Base-by-base conservation (phyloP, 805 yeast species). In the Ogataea wickerhamii region DNA sequence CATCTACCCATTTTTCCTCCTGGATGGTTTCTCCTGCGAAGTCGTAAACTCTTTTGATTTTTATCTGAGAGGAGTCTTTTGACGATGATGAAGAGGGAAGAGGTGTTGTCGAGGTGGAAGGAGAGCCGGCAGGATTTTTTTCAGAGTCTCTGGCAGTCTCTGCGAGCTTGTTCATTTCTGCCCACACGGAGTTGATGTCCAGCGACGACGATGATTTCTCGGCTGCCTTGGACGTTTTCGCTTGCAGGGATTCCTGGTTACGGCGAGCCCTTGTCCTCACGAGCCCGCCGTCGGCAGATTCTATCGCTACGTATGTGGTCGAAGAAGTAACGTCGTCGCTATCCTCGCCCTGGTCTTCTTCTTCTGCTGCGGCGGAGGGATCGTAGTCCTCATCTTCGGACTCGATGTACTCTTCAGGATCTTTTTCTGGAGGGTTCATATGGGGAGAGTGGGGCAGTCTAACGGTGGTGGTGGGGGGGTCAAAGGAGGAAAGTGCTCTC, bases 21-120 rank as follows among this genome's bases (percentile, higher is more conserved):
- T 82, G 76, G 2, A 83, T 70, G 2, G 78, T 68, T 51, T 84
- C 84, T 5, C 97, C 97, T 0, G 98, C 98, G 70, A 87, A 91
- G 40, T 85, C 83, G 56, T 86, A 91, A 2, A 80, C 76, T 45
- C 93, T 71, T 43, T 76, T 80, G 40, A 91, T 88, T 49, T 78
- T 76, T 39, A 91, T 74, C 28, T 16, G 21, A 23, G 16, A 11
- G 25, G 12, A 25, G 11, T 12, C 22, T n/a, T 12, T 23, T 17
- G 21, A 13, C 11, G 23, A 18, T 11, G 23, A 16, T 13, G 16
- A 7, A 6, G 39, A 18, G 8, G 22, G 32, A 12, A 27, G 30
- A 7, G n/a, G 14, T n/a, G 18, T 8, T 12, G 8, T 22, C 7
- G 16, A 11, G 7, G 11, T 13, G 7, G 29, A 7, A 7, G n/a